phyloP scores from a whole-genome alignment of 2,329 filamentous ascomycete species.

The Neoscytalidium dimidiatum region DNA sequence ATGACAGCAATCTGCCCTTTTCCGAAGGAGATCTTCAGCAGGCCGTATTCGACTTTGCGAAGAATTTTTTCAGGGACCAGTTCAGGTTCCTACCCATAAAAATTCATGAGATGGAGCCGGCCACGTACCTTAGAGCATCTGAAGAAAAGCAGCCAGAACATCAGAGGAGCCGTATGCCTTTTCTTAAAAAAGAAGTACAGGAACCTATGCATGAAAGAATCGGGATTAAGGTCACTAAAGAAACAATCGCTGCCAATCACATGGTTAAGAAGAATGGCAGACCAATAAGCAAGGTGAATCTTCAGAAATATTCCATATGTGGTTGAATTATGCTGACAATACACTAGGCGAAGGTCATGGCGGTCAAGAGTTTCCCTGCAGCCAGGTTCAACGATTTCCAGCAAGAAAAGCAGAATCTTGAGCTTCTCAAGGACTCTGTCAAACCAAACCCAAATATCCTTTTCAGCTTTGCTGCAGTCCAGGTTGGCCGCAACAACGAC shows the following conservation, averaged over 20 bases:
- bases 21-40: background rate
- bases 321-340: background rate
- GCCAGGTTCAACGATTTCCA: background rate
- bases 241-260: background rate
- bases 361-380: background rate
- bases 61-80: background rate
- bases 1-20: background rate
- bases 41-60: background rate
- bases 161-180: background rate
- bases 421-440: background rate
- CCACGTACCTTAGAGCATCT: background rate
- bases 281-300: background rate
- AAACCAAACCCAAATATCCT: background rate
- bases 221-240: background rate
- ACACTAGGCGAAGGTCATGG: background rate
- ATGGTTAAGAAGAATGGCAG: background rate
- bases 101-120: background rate
- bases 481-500: background rate
- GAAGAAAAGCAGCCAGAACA: background rate
- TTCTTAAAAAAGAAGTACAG: background rate
- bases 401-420: background rate
- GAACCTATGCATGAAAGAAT: background rate
- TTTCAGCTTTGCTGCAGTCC: background rate
- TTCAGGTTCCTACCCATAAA: background rate
- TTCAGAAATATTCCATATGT: too few relatives aligned